A percentile compares a stretch with the other conserved stretches of the same genome.
These are phyloP conservation scores for Ricinus communis DNA, from an alignment of 345 rosid genomes.

Conservation along the genomic window DNA sequence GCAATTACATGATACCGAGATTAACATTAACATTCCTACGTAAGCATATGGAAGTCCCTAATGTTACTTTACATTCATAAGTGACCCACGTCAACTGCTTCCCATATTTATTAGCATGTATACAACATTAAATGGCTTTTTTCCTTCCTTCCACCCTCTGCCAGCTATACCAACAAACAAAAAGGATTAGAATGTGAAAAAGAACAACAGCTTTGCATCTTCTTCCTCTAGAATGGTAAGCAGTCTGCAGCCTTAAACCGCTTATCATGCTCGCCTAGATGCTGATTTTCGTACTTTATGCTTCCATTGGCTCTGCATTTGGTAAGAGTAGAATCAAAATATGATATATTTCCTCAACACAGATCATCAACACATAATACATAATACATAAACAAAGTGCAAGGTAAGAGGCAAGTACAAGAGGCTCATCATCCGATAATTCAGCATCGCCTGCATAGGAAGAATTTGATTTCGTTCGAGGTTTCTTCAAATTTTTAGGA, in stretches of 20 bases:
- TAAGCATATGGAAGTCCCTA: constrained; percentile 23
- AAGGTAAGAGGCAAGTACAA: constrained; percentile 48
- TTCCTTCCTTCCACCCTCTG: constrained; percentile 21
- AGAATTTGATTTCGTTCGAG: constrained; percentile 19
- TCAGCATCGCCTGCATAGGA: constrained; percentile 43
- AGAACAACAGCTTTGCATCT: constrained; percentile 14
- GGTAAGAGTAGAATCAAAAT: constrained; percentile 10
- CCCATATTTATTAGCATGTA: constrained; percentile 30
- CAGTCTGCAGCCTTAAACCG: neutral
- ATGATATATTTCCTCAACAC: neutral
- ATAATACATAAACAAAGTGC: constrained; percentile 13
- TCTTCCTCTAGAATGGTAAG: neutral
- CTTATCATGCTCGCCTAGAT: constrained; percentile 42
- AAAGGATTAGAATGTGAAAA: constrained; percentile 13
- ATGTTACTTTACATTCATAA: constrained; percentile 37
- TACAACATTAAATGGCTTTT: constrained; percentile 33
- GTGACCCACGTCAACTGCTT: constrained; percentile 9
- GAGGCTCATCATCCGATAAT: constrained; percentile 86
- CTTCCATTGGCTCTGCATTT: constrained; percentile 79
- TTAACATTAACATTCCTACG: constrained; percentile 24
- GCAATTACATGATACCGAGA: constrained; percentile 10
- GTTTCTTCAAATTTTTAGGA: constrained; percentile 24
- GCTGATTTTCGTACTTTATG: constrained; percentile 50
- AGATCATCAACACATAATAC: neutral
- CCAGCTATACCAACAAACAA: constrained; percentile 12